A percentile compares a stretch with the other conserved stretches of the same genome.
Conservation (phyloP, 768 basidiomycete genomes). For the Termitomyces heimii region DNA sequence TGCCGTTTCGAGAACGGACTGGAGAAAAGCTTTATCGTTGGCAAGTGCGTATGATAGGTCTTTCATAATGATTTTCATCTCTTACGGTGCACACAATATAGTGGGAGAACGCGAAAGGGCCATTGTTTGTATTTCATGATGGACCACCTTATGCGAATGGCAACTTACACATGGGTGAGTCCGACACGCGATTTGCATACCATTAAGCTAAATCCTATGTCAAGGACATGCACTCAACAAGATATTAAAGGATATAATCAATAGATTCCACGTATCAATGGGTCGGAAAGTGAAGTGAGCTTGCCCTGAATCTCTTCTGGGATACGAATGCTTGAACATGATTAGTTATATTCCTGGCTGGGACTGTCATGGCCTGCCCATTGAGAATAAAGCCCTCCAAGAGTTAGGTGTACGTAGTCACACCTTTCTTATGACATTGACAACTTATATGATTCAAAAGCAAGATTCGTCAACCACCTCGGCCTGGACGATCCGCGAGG, state of each 20-base stretch:
- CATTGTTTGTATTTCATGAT: slow-evolving; percentile 84
- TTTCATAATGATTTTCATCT: not conserved
- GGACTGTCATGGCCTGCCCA: slow-evolving; percentile 98
- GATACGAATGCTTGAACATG: slow-evolving; percentile 1
- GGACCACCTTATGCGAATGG: slow-evolving; percentile 99
- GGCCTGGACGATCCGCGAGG: slow-evolving; percentile 55
- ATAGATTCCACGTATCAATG: slow-evolving; percentile 75
- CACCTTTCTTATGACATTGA: not conserved
- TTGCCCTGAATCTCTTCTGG: not conserved
- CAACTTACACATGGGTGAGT: slow-evolving; percentile 85
- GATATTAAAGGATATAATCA: slow-evolving; percentile 93
- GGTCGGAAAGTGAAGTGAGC: slow-evolving; percentile 80
- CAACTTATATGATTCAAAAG: slow-evolving; percentile 23
- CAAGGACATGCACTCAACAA: slow-evolving; percentile 95
- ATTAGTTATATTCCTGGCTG: slow-evolving; percentile 89
- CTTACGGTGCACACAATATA: slow-evolving; percentile 19
- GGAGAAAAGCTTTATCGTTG: slow-evolving; percentile 71
- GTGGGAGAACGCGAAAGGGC: slow-evolving; percentile 61
- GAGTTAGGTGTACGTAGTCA: slow-evolving; percentile 53
- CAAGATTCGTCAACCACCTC: slow-evolving; percentile 52
- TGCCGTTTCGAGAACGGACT: slow-evolving; percentile 51
- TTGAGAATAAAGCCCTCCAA: slow-evolving; percentile 89
- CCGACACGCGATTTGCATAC: not conserved
- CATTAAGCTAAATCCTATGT: not conserved
- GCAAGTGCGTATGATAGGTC: slow-evolving; percentile 48